These are phyloP conservation scores for Colletotrichum eremochloae DNA, from an alignment of 2,329 filamentous ascomycete genomes.

Conservation along the genomic window DNA sequence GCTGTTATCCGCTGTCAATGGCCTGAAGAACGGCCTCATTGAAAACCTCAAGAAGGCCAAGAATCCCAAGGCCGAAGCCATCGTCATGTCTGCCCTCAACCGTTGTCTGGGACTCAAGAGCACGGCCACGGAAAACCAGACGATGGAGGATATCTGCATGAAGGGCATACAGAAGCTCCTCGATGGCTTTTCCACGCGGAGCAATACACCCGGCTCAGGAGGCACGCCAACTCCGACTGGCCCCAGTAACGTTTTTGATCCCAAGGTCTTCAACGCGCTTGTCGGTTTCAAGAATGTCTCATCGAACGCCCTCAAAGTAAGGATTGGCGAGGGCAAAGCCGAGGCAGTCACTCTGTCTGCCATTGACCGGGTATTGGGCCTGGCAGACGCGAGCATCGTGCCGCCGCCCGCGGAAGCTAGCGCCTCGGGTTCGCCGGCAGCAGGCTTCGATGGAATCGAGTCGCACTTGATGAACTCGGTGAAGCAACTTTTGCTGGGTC, in stretches of 20 bases:
- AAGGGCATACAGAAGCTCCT: constrained; percentile 59
- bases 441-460: constrained; percentile 56
- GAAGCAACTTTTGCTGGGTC: constrained; percentile 54
- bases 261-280: constrained; percentile 58
- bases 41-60: constrained; percentile 60
- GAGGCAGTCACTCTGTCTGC: constrained; percentile 64
- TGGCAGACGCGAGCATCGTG: constrained; percentile 59
- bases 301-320: constrained; percentile 56
- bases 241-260: constrained; percentile 46
- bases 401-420: constrained; percentile 45
- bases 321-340: constrained; percentile 57
- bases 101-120: constrained; percentile 63
- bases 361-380: constrained; percentile 64
- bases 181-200: constrained; percentile 56
- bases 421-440: constrained; percentile 27
- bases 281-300: constrained; percentile 62
- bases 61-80: constrained; percentile 58
- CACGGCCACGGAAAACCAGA: constrained; percentile 58
- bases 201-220: constrained; percentile 49
- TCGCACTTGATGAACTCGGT: constrained; percentile 58
- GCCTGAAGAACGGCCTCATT: constrained; percentile 62
- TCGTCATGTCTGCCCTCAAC: constrained; percentile 67
- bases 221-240: constrained; percentile 44
- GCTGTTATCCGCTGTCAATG: constrained; percentile 57
- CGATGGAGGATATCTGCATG: constrained; percentile 62